phyloP scores from a whole-genome alignment of 768 basidiomycete genomes.

The Phanerochaete carnosa region DNA sequence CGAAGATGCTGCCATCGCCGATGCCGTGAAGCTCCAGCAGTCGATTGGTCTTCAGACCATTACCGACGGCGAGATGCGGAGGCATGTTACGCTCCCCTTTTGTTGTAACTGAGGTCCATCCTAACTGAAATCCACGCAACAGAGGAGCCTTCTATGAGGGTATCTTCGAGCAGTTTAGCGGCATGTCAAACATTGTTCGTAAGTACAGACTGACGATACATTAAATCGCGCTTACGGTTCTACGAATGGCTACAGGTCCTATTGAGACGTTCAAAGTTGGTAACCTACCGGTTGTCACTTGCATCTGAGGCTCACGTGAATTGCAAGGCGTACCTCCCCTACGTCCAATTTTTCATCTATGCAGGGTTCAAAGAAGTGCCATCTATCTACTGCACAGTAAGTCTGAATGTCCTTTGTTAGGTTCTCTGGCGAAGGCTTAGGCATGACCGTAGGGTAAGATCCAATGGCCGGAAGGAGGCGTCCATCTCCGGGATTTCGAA shows the following conservation, averaged over 20 bases:
- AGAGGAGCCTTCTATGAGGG: constrained; percentile 58
- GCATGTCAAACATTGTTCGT: constrained; percentile 41
- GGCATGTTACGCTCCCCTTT: constrained; percentile 16
- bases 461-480: constrained; percentile 49
- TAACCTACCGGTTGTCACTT: constrained; percentile 9
- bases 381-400: constrained; percentile 19
- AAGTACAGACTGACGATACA: not conserved
- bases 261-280: constrained; percentile 39
- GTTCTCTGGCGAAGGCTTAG: not conserved
- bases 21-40: constrained; percentile 51
- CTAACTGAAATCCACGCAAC: no score
- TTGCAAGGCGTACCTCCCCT: constrained; percentile 20
- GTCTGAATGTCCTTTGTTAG: not conserved
- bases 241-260: constrained; percentile 7
- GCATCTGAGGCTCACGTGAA: constrained; percentile 4
- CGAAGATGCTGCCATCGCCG: constrained; percentile 51
- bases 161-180: constrained; percentile 61
- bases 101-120: not conserved
- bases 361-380: constrained; percentile 18
- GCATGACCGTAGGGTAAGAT: constrained; percentile 60
- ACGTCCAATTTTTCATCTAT: constrained; percentile 15
- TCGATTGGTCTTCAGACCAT: constrained; percentile 52
- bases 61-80: constrained; percentile 54
- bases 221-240: not conserved
- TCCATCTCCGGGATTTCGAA: constrained; percentile 61